phyloP scores from a whole-genome alignment of 2,329 filamentous ascomycete genomes.

The Fusarium sulawesiense region DNA sequence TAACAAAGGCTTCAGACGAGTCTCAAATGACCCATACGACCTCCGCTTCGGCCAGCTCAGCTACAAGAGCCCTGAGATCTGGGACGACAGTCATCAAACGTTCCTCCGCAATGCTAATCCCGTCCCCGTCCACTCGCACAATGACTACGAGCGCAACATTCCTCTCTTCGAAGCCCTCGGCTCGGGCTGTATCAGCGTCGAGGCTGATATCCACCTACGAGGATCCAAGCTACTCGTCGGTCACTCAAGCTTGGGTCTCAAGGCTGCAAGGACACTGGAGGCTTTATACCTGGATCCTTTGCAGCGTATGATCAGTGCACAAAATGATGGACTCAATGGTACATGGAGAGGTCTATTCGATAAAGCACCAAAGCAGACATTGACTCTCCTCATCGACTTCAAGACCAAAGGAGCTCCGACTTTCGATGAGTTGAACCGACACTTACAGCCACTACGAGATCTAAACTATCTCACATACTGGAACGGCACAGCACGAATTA shows the following conservation, averaged over 20 bases:
- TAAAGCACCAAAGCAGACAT: not conserved
- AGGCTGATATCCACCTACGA: constrained; percentile 12
- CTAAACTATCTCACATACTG: constrained; percentile 15
- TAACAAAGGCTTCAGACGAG: not conserved
- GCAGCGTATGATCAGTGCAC: constrained; percentile 9
- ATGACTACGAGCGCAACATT: constrained; percentile 20
- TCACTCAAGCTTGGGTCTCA: not conserved
- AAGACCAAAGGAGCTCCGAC: constrained; percentile 6
- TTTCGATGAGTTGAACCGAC: not conserved
- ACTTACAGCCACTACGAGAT: constrained; percentile 14
- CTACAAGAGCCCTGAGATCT: constrained; percentile 14
- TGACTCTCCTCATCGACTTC: constrained; percentile 15
- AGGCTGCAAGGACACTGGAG: not conserved
- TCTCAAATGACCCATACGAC: constrained; percentile 28
- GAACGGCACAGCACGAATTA: constrained; percentile 13
- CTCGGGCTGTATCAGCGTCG: constrained; percentile 17
- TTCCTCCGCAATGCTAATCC: constrained; percentile 14
- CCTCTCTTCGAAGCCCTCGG: constrained; percentile 25
- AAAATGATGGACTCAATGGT: not conserved
- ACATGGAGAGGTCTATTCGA: constrained; percentile 7
- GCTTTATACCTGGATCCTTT: constrained; percentile 9
- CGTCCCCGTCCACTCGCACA: constrained; percentile 19
- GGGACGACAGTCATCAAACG: constrained; percentile 17
- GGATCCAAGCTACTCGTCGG: not conserved
- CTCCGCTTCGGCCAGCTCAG: constrained; percentile 14